Base-by-base conservation (phyloP, 768 basidiomycete species). In the Suillus subluteus region DNA sequence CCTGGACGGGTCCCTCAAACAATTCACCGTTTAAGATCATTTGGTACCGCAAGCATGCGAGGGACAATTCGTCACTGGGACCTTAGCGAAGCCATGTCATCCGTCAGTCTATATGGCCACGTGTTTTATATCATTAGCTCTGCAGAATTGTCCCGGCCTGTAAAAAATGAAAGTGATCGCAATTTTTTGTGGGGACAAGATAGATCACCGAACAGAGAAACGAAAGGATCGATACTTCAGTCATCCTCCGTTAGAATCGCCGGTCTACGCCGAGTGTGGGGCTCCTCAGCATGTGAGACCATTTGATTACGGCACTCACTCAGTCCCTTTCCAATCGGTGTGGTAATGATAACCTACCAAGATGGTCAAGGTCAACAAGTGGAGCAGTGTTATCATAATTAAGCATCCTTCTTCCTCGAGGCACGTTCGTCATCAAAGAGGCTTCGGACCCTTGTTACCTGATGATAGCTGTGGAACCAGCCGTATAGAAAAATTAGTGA, bases 401-500 rank as follows among this genome's bases (percentile, higher is more conserved):
- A 26, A 61, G 30, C 59, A 61, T 61, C 59, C 59, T 3, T 11
- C 30, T 43, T 61, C 59, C 41, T 61, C 59, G 59, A 61, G 59
- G 59, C 59, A 61, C 37, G 9, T 43, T 61, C 30, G 18, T 18
- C 40, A 59, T 61, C 26, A 2, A 26, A 58, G 38, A 41, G 59
- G 59, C 18, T 61, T 26, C 59, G 40, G 26, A 61, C 18, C 12
- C 11, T 61, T 4, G 5, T 59, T 59, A 26, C 26, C 38, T 59
- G 9, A 35, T 41, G 40, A 40, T 58, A 15, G 38, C 38, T 40
- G 23, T 13, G 38, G 23, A 26, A 30, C 1, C 41, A 43, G 18
- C 26, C 15, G 40, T 7, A 61, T 43, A 18, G 1, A 32, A 41
- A 30, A 61, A 32, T 5, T 15, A 4, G n/a, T 15, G 58, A 23